These are phyloP conservation scores for Phyllachora maydis DNA, from an alignment of 2,329 filamentous ascomycete species.

Conservation along the genomic window DNA sequence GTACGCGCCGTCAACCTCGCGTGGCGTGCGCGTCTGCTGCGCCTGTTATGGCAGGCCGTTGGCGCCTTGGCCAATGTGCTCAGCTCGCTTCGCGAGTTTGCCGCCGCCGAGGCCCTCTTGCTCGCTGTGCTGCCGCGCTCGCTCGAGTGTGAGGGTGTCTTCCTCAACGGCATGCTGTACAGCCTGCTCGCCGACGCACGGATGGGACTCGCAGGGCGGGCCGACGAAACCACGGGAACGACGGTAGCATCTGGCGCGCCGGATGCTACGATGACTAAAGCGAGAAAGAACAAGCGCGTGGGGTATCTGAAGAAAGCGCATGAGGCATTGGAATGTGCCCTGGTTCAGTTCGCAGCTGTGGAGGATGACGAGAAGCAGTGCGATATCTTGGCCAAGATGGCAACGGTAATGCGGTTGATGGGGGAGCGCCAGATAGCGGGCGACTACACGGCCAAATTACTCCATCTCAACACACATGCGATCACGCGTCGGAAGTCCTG, in stretches of 20 bases:
- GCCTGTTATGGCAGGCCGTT: conserved; percentile 52
- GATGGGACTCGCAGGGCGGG: conserved; percentile 52
- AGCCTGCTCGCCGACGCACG: conserved; percentile 53
- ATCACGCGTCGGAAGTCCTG: too few species aligned
- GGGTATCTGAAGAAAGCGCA: conserved; percentile 38
- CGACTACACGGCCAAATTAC: conserved; percentile 44
- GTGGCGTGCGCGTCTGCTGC: conserved; percentile 46
- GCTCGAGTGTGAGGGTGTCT: conserved; percentile 46
- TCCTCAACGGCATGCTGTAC: conserved; percentile 46
- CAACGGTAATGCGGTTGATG: conserved; percentile 49
- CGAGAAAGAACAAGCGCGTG: conserved; percentile 21
- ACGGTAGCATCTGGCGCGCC: conserved; percentile 4
- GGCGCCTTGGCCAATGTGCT: conserved; percentile 48
- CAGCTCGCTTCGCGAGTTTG: conserved; percentile 48
- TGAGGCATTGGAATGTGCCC: conserved; percentile 39
- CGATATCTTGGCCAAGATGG: conserved; percentile 67
- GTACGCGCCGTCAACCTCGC: conserved; percentile 58
- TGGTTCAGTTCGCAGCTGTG: conserved; percentile 41
- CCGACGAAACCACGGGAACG: too few species aligned
- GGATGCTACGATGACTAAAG: too few species aligned
- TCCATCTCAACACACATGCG: conserved; percentile 29
- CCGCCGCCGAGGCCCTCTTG: conserved; percentile 42
- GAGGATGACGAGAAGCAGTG: conserved; percentile 52
- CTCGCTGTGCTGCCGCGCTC: conserved; percentile 54
- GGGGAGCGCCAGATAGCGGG: conserved; percentile 44